phyloP scores from a whole-genome alignment of 2,329 filamentous ascomycete genomes.

The Myriosclerotinia scirpicola region DNA sequence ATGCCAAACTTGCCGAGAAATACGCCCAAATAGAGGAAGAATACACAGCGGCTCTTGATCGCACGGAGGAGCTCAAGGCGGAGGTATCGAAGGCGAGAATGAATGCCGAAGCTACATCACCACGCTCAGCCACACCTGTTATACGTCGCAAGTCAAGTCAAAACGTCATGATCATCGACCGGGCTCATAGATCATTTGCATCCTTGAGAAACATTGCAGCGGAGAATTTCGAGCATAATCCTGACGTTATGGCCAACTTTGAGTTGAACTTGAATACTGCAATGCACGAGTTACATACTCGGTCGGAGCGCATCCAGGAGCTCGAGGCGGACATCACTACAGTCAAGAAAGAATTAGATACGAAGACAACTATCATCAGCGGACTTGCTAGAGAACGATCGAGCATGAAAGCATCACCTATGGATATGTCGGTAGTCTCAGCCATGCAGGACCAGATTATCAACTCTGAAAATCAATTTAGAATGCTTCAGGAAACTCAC shows the following conservation, averaged over 20 bases:
- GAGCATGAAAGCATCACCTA: slow-evolving; percentile 78
- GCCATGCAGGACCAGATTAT: slow-evolving; percentile 85
- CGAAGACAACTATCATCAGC: slow-evolving; percentile 92
- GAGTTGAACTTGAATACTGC: slow-evolving; percentile 88
- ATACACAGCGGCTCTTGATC: slow-evolving; percentile 77
- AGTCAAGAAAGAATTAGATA: slow-evolving; percentile 94
- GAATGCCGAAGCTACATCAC: slow-evolving; percentile 49
- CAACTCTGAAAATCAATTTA: slow-evolving; percentile 79
- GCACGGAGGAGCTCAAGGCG: slow-evolving; percentile 88
- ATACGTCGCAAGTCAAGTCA: slow-evolving; percentile 93
- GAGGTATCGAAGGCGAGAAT: slow-evolving; percentile 78
- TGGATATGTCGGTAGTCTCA: slow-evolving; percentile 89
- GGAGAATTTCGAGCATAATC: slow-evolving; percentile 79
- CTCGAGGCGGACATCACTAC: slow-evolving; percentile 81
- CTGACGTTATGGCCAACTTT: slow-evolving; percentile 87
- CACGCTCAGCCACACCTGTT: slow-evolving; percentile 69
- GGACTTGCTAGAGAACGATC: slow-evolving; percentile 90
- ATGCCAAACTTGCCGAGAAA: slow-evolving; percentile 59
- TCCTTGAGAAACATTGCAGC: slow-evolving; percentile 84
- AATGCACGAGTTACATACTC: slow-evolving; percentile 84
- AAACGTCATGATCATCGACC: slow-evolving; percentile 81
- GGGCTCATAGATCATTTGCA: slow-evolving; percentile 86
- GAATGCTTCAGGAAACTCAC: slow-evolving; percentile 70
- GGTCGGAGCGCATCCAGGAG: slow-evolving; percentile 86
- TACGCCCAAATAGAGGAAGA: slow-evolving; percentile 82